Conservation (phyloP, 257 asterid species). For the Rauvolfia tetraphylla region DNA sequence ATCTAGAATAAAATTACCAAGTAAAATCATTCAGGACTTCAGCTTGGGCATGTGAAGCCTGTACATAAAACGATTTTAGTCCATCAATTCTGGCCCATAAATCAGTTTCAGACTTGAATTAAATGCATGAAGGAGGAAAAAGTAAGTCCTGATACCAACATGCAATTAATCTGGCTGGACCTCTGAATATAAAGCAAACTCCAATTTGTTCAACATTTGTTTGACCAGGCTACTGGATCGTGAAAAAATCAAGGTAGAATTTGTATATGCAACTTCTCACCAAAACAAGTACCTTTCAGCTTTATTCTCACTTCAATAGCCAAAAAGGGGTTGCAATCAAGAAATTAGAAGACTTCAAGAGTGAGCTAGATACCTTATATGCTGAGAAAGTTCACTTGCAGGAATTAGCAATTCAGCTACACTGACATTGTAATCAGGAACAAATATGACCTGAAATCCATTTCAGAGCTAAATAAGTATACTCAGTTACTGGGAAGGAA, state of each 20-base stretch:
- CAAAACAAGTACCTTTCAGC: background rate
- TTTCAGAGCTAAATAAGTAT: background rate
- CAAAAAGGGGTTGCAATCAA: background rate
- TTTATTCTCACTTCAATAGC: background rate
- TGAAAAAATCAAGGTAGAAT: background rate
- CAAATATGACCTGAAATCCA: slow-evolving; percentile 56
- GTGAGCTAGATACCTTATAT: slow-evolving; percentile 56
- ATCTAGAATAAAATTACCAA: background rate
- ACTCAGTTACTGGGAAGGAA: background rate
- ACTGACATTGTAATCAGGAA: slow-evolving; percentile 85
- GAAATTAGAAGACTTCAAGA: slow-evolving; percentile 9
- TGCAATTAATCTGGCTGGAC: background rate
- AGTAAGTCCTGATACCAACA: background rate
- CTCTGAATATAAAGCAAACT: background rate
- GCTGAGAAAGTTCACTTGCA: slow-evolving; percentile 81
- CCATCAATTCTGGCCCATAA: background rate
- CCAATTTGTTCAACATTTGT: background rate
- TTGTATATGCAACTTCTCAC: background rate
- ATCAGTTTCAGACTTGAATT: background rate
- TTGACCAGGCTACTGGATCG: background rate
- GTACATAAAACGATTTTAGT: background rate
- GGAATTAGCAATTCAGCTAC: slow-evolving; percentile 80
- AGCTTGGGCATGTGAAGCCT: background rate
- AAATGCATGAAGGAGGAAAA: background rate
- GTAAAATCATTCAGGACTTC: background rate